These are phyloP conservation scores for Daldinia sp. DNA, from an alignment of 2,329 filamentous ascomycete species.

Conservation along the genomic window DNA sequence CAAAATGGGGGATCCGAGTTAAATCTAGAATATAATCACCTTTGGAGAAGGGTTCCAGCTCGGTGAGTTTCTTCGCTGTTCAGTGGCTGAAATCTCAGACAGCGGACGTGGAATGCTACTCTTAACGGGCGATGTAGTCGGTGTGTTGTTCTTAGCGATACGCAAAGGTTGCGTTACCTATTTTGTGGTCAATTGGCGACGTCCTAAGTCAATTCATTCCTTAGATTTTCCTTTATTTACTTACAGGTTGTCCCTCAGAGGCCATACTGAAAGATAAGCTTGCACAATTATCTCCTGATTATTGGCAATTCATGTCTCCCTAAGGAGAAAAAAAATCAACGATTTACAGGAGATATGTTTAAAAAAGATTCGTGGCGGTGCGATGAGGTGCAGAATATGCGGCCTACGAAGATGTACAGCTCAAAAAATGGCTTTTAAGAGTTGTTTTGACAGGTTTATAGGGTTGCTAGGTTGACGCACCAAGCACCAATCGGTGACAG, in stretches of 20 bases:
- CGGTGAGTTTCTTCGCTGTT: constrained; percentile 89
- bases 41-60: constrained; percentile 82
- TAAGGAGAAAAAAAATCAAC: constrained; percentile 27
- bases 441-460: constrained; percentile 15
- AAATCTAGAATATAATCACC: constrained; percentile 56
- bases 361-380: constrained; percentile 5
- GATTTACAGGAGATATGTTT: constrained; percentile 19
- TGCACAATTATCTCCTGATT: constrained; percentile 34
- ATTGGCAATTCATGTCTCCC: constrained; percentile 42
- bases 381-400: constrained; percentile 16
- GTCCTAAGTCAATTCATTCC: no score
- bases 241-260: constrained; percentile 45
- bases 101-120: constrained; percentile 75
- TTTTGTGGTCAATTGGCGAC: no score
- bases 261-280: constrained; percentile 40
- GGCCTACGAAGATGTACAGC: constrained; percentile 9
- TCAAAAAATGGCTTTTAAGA: constrained; percentile 14
- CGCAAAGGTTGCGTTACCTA: constrained; percentile 70
- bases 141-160: constrained; percentile 72
- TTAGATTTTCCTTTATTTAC: constrained; percentile 13
- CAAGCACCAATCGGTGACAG: constrained; percentile 8
- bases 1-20: constrained; percentile 9
- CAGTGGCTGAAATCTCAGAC: constrained; percentile 86
- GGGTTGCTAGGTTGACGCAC: constrained; percentile 9
- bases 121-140: constrained; percentile 68